Evolutionary conservation across 2,329 filamentous ascomycete species (phyloP), one percentile per base, ranked within the genome.

Genomic region (Pochonia chlamydosporia): DNA sequence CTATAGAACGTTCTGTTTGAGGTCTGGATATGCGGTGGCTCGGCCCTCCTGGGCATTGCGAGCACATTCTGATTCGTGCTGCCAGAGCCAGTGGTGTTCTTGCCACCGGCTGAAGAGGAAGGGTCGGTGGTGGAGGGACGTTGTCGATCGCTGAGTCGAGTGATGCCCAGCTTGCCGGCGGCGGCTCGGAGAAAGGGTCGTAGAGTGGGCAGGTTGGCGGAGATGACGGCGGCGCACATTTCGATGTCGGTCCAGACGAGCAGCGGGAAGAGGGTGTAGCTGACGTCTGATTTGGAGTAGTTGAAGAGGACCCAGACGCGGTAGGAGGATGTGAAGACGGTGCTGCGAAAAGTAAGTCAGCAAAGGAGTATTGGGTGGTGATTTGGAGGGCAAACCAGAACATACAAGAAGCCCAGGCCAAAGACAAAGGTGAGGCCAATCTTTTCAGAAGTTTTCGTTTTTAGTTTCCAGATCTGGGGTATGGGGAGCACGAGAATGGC

Each of bases 171-270:
- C 2, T 61, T 65, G 8, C 66, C 63, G 4, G 68, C 59, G 6
- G 69, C 58, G 5, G 56, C 14, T 5, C 61, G 61, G 39, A 76
- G 51, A 10, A 74, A 66, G 3, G 75, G 74, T 4, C 72, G 66
- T 31, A 79, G 60, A 1, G 75, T 76, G 0, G 76, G 76, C 0
- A 78, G 70, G 50, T 73, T 76, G 6, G 75, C 75, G 0, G 74
- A 76, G 43, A 76, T 64, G 54, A 80, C 75, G 44, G 73, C 75
- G 0, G 69, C 69, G 0, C 71, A 64, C 57, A 72, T 68, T 54
- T 77, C 74, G 50, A 75, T 42, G 26, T 36, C 25, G 25, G 40
- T 24, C 45, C 45, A 47, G 9, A 31, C 40, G 26, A 43, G 37
- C 5, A 42, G 36, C 5, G 45, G 68, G 0, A 70, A 68, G 10